Evolutionary conservation across 371 early-diverging fungal species (phyloP), one percentile per base, ranked within the genome.

Genomic region (Circinella minor): DNA sequence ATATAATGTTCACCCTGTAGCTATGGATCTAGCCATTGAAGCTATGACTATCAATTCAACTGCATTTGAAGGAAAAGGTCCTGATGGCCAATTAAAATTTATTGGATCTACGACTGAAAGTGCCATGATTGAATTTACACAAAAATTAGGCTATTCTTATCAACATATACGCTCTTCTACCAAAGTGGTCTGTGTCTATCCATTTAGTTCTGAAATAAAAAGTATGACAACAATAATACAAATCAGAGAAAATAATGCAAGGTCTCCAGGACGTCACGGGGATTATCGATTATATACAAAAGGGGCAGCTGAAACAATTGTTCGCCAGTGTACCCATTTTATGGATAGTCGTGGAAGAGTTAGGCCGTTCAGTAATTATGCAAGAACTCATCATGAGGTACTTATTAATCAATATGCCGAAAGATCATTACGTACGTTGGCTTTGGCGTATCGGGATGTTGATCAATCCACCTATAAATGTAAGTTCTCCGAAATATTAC

Each of bases 21-120:
- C 74, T 7, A 68, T 73, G 20, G 55, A 65, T 10, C 59, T 83
- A 49, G 55, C 82, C 3, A 38, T 71, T 3, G 86, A 90, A 71
- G 82, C 81, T 39, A 81, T 88, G 51, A 77, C 89, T 0, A 69
- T 92, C 74, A 95, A 95, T 84, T 89, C 92, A 38, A 89, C 92
- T 9, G 94, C 93, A 11, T 90, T 88, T 59, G 87, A 89, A 68
- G 86, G 82, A 34, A 80, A 75, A 43, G 57, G 36, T 8, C 36
- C 57, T 10, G 67, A 81, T n/a, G 89, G 90, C 4, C 68, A 74
- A 39, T 73, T 74, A 9, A 81, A 77, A 34, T 88, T 89, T 72
- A 79, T 88, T 36, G 77, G 77, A 13, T 77, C 77, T 9, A 66
- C 71, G 9, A 74, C 74, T 0, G 77, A 77, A 46, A 65, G 93